Conservation (phyloP, 192 early-diverging fungal genomes). For the Geranomyces variabilis region DNA sequence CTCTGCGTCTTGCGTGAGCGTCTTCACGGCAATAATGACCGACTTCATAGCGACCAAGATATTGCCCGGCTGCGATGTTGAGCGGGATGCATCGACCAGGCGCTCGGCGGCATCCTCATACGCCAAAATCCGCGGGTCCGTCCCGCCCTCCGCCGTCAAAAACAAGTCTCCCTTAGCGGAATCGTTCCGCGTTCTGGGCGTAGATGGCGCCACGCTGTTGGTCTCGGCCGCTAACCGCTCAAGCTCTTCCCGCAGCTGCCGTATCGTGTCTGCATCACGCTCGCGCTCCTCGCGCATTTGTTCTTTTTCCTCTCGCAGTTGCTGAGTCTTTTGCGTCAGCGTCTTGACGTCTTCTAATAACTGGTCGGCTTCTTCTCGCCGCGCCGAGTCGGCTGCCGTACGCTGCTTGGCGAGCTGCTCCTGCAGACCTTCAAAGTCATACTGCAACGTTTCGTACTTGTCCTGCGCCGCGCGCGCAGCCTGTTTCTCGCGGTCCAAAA, state of each 20-base stretch:
- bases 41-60: slow-evolving; percentile 41
- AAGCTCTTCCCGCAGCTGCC: slow-evolving; percentile 5
- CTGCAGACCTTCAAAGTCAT: slow-evolving; percentile 33
- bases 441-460: slow-evolving; percentile 26
- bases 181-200: slow-evolving; percentile 19
- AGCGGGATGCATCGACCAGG: slow-evolving; percentile 8
- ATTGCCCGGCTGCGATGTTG: not conserved
- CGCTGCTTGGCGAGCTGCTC: slow-evolving; percentile 20
- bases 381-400: not conserved
- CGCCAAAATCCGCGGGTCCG: slow-evolving; percentile 10
- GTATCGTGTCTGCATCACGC: slow-evolving; percentile 15
- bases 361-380: not conserved
- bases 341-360: slow-evolving; percentile 44
- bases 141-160: not conserved
- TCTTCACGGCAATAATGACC: slow-evolving; percentile 40
- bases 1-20: slow-evolving; percentile 43
- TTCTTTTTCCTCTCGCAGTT: slow-evolving; percentile 17
- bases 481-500: slow-evolving; percentile 10
- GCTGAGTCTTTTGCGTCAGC: slow-evolving; percentile 32
- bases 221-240: slow-evolving; percentile 2
- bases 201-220: slow-evolving; percentile 8
- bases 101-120: slow-evolving; percentile 20
- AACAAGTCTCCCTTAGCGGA: slow-evolving; percentile 29
- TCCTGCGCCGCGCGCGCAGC: not conserved
- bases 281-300: too few relatives aligned